A percentile compares a stretch with the other conserved stretches of the same genome.
Evolutionary conservation across 208 protist genomes (phyloP).

Genomic region (Zelonia costaricensis): DNA sequence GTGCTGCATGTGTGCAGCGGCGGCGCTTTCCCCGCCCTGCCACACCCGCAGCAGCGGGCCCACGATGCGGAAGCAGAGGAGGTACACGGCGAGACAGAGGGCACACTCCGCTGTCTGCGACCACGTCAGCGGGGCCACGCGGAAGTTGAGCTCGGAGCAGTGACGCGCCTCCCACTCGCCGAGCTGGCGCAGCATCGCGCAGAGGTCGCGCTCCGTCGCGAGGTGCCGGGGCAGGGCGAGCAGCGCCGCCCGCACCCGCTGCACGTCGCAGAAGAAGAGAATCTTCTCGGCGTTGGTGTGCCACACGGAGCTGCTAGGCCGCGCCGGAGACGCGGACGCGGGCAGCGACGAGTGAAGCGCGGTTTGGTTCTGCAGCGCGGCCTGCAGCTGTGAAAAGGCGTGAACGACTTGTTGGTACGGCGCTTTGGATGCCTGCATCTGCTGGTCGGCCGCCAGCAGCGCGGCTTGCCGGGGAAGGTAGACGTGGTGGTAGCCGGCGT

Average conservation of each 20-base stretch:
- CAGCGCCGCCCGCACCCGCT: conserved; percentile 39
- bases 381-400: conserved; percentile 22
- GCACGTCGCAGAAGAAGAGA: conserved; percentile 63
- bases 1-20: too few relatives aligned
- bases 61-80: conserved; percentile 44
- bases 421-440: conserved; percentile 7
- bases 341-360: not conserved
- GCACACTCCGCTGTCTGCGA: conserved; percentile 38
- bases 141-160: conserved; percentile 68
- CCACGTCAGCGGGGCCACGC: conserved; percentile 36
- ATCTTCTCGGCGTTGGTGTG: conserved; percentile 49
- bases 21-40: conserved; percentile 15
- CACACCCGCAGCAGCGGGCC: conserved; percentile 20
- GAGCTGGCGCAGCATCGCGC: conserved; percentile 30
- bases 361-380: conserved; percentile 18
- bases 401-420: conserved; percentile 25
- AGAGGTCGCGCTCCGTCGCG: conserved; percentile 37
- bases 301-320: conserved; percentile 16
- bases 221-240: conserved; percentile 32
- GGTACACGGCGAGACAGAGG: conserved; percentile 46
- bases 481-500: conserved; percentile 45
- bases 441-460: conserved; percentile 10
- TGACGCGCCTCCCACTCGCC: conserved; percentile 40
- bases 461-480: conserved; percentile 33
- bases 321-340: not conserved